phyloP scores from a whole-genome alignment of 1,284 basidiomycete genomes.

The Pseudozyma tsukubaensis region DNA sequence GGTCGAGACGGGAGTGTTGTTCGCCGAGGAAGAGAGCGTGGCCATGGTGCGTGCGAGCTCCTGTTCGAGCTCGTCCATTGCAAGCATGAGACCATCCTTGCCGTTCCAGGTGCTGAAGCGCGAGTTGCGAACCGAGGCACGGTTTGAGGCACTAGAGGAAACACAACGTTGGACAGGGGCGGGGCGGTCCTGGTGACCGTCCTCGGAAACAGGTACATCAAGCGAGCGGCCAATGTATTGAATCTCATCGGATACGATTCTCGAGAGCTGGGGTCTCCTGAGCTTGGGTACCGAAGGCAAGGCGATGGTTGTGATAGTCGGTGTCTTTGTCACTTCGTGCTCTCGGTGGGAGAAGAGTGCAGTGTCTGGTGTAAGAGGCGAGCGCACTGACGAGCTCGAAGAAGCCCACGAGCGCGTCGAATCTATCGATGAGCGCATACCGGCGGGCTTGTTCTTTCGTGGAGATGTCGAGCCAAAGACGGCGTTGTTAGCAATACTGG shows the following conservation, averaged over 20 bases:
- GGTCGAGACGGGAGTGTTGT: slow-evolving; percentile 19
- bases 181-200: slow-evolving; percentile 18
- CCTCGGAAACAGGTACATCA: slow-evolving; percentile 36
- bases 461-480: slow-evolving; percentile 47
- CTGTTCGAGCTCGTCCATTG: slow-evolving; percentile 43
- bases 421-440: slow-evolving; percentile 24
- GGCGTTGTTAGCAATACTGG: slow-evolving; percentile 24
- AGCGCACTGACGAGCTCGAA: slow-evolving; percentile 24
- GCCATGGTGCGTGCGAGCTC: slow-evolving; percentile 42
- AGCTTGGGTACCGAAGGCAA: slow-evolving; percentile 10
- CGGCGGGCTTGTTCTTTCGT: slow-evolving; percentile 20
- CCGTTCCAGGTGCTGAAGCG: slow-evolving; percentile 28
- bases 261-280: slow-evolving; percentile 15
- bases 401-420: slow-evolving; percentile 28
- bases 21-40: slow-evolving; percentile 24
- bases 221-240: slow-evolving; percentile 40
- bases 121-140: slow-evolving; percentile 13
- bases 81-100: slow-evolving; percentile 40
- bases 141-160: slow-evolving; percentile 1
- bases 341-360: slow-evolving; percentile 25
- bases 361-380: slow-evolving; percentile 18
- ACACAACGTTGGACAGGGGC: background rate
- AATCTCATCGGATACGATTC: slow-evolving; percentile 27
- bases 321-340: slow-evolving; percentile 26
- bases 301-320: slow-evolving; percentile 8